Conservation (phyloP, 176 grass and related monocot species). For the Aegilops bicornis region DNA sequence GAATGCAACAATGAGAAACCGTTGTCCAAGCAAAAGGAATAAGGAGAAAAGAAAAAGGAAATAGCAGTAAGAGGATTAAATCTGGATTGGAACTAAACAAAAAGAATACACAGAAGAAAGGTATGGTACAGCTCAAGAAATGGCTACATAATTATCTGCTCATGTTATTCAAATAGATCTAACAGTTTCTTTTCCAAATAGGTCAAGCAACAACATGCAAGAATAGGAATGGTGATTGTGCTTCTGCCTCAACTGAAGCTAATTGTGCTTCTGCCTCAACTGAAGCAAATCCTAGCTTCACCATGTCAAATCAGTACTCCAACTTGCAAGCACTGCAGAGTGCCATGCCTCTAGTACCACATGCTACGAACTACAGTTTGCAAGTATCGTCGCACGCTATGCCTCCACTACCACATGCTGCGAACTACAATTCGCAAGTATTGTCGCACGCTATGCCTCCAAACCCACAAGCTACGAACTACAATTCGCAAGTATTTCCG, state of each 20-base stretch:
- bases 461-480: neutral
- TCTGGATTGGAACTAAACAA: neutral
- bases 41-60: neutral
- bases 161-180: neutral
- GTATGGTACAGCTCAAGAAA: neutral
- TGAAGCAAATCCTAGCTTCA: neutral
- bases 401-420: too few relatives aligned
- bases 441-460: neutral
- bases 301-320: neutral
- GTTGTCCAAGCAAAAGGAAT: neutral
- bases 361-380: too few relatives aligned
- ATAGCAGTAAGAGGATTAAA: neutral
- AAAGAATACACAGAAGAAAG: neutral
- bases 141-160: too few relatives aligned
- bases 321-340: too few relatives aligned
- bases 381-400: too few relatives aligned
- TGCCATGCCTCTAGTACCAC: too few relatives aligned
- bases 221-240: neutral
- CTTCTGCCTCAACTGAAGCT: neutral
- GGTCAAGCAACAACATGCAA: neutral
- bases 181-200: neutral
- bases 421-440: too few relatives aligned
- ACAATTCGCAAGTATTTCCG: neutral
- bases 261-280: neutral
- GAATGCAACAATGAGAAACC: neutral